A percentile compares a stretch with the other conserved stretches of the same genome.
Conservation (phyloP, 1,139 yeast species). For the Wickerhamomyces sp. region DNA sequence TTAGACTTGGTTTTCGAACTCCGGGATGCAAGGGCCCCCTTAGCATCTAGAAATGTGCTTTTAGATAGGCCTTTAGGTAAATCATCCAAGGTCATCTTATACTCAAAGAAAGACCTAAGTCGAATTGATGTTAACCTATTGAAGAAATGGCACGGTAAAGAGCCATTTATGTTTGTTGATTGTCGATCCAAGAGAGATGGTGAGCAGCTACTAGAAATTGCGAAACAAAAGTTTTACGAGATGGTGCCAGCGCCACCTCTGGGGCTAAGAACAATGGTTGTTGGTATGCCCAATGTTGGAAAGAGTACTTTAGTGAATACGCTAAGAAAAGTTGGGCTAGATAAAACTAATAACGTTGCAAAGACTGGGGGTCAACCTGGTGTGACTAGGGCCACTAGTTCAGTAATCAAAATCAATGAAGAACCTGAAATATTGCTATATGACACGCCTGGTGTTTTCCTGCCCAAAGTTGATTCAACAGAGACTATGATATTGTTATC, state of each 20-base stretch:
- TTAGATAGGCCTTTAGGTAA: conserved; percentile 60
- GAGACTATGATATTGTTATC: conserved; percentile 75
- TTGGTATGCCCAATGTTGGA: conserved; percentile 98
- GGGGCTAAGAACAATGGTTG: conserved; percentile 71
- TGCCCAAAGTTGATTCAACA: conserved; percentile 65
- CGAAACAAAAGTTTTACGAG: conserved; percentile 39
- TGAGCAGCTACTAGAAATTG: conserved; percentile 41
- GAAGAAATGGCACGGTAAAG: conserved; percentile 53
- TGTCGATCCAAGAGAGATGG: conserved; percentile 52
- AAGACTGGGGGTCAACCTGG: conserved; percentile 89
- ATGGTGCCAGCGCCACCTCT: conserved; percentile 62
- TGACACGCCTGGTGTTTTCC: conserved; percentile 91
- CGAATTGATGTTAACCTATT: conserved; percentile 29
- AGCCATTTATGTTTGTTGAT: conserved; percentile 57
- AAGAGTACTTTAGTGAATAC: conserved; percentile 86
- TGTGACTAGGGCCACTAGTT: conserved; percentile 78
- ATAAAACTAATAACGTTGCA: conserved; percentile 50
- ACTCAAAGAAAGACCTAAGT: conserved; percentile 60
- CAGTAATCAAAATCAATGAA: conserved; percentile 58
- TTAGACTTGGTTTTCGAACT: conserved; percentile 79
- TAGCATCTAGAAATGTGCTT: conserved; percentile 77
- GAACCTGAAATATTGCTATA: conserved; percentile 69
- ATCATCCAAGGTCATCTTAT: conserved; percentile 57
- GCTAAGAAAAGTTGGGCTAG: conserved; percentile 45
- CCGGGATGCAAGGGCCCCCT: conserved; percentile 85